Percentiles rank a stretch among this genome's conserved stretches.
These are phyloP conservation scores for Suhomyces bokatorum DNA, from an alignment of 1,139 yeast genomes.

Conservation along the genomic window DNA sequence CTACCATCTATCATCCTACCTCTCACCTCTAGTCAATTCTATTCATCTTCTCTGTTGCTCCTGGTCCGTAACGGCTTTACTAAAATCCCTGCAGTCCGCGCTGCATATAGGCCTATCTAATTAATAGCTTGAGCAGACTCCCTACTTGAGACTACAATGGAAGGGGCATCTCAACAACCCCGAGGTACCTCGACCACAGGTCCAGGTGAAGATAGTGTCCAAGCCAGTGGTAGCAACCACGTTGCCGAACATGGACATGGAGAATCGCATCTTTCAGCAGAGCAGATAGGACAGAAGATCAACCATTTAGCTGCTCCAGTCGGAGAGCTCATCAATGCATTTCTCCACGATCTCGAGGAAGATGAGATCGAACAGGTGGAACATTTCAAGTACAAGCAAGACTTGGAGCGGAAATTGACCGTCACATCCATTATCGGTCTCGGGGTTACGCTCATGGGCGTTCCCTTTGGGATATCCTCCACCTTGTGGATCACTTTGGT, in stretches of 20 bases:
- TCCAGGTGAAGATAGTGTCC: too few species aligned
- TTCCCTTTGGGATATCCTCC: conserved; percentile 72
- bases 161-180: conserved; percentile 5
- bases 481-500: conserved; percentile 67
- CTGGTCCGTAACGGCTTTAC: too few species aligned
- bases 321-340: conserved; percentile 11
- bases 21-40: too few species aligned
- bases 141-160: conserved; percentile 4
- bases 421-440: conserved; percentile 69
- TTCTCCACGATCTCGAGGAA: conserved; percentile 28
- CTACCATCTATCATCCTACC: too few species aligned
- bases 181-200: not conserved
- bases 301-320: conserved; percentile 9
- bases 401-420: conserved; percentile 61
- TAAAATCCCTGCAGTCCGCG: too few species aligned
- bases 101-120: not conserved
- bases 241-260: too few species aligned
- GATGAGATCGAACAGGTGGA: conserved; percentile 61
- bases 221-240: too few species aligned
- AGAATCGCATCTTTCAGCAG: not conserved
- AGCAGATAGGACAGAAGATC: conserved; percentile 3
- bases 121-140: not conserved
- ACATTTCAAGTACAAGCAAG: conserved; percentile 71
- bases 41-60: too few species aligned
- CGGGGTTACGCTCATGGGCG: conserved; percentile 78